Evolutionary conservation across 768 basidiomycete species (phyloP).

Genomic region (Boletus insuetus): DNA sequence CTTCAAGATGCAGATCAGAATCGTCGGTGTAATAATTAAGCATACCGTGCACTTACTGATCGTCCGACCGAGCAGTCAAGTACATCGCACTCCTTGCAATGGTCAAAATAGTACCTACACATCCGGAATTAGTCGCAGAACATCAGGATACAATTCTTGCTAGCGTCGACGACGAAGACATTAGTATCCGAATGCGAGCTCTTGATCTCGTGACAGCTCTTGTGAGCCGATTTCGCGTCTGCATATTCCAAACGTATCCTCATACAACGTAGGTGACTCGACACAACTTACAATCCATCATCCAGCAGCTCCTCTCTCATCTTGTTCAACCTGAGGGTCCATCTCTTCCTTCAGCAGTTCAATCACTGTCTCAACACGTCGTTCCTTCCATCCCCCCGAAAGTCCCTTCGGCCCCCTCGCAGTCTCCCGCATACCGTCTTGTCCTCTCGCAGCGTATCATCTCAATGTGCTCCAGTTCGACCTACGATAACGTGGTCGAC

Average conservation of each 20-base stretch:
- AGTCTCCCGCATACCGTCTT: conserved; percentile 84
- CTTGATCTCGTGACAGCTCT: conserved; percentile 92
- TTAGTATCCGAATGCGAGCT: conserved; percentile 94
- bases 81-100: conserved; percentile 95
- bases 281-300: conserved; percentile 83
- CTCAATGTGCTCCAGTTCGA: conserved; percentile 78
- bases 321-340: conserved; percentile 62
- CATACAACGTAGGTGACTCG: conserved; percentile 61
- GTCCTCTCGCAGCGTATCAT: conserved; percentile 79
- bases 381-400: conserved; percentile 38
- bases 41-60: conserved; percentile 14
- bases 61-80: conserved; percentile 63
- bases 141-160: conserved; percentile 90
- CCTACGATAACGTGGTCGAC: conserved; percentile 84
- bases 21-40: conserved; percentile 50
- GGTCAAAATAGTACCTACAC: conserved; percentile 92
- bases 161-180: conserved; percentile 89
- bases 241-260: background rate
- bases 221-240: conserved; percentile 44
- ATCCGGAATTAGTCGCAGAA: conserved; percentile 85
- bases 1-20: conserved; percentile 95
- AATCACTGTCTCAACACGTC: conserved; percentile 52
- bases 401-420: conserved; percentile 49
- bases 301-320: conserved; percentile 86
- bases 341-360: conserved; percentile 54